Base-by-base conservation (phyloP, 768 basidiomycete species). In the Suillus hirtellus region DNA sequence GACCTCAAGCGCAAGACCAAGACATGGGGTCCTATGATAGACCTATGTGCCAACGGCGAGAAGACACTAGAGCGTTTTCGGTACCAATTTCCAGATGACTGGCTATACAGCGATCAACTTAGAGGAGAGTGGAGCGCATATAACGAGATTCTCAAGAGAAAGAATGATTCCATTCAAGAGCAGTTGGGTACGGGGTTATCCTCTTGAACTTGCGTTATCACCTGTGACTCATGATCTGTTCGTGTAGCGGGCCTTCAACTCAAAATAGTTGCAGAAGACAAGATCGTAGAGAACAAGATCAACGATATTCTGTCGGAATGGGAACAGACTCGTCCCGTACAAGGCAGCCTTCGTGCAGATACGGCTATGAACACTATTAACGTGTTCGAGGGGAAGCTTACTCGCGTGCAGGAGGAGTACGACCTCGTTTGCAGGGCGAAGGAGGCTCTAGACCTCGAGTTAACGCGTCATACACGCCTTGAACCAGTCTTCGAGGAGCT, bases 241-340 rank as follows among this genome's bases (percentile, higher is more conserved):
- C 46, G 46, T 66, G 4, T 64, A 96, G 96, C 94, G 66, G 97
- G 96, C 1, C 82, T 99, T n/a, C 97, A 99, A 76, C 82, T 98
- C 66, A 99, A 99, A 84, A 96, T 99, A 74, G 93, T 96, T n/a
- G 95, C 97, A 1, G 95, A 99, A 76, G 97, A 98, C 81, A 96
- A 96, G 80, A 95, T 98, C 61, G 88, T 99, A 1, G 94, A 96
- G 80, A 93, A 94, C 77, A 95, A 94, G 79, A 95, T 99, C 71
- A 89, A 85, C 69, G 95, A 97, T 70, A 85, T 95, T 63, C 82
- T 97, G 17, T 77, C 82, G 62, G 97, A 99, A 75, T 99, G 97
- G 97, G 96, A 98, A 73, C 85, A 89, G 71, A 93, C 90, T 66
- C 93, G 97, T 70, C 97, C 97, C 0, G 93, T 99, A 15, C 96